Conservation (phyloP, 2,329 filamentous ascomycete genomes). For the Bretziella fagacearum region DNA sequence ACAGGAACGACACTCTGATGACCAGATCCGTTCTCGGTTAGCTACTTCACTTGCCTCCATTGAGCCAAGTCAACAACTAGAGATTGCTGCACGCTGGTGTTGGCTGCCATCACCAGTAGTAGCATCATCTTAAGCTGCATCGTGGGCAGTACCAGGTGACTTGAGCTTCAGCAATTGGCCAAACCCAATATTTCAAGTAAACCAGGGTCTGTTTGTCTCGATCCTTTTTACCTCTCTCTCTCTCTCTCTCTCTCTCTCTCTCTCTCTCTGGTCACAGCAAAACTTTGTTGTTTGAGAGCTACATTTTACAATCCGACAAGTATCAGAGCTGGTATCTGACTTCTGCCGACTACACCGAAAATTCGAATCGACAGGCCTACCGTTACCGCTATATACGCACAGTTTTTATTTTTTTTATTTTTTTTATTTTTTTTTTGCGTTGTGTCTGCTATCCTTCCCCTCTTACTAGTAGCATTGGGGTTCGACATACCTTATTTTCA, state of each 20-base stretch:
- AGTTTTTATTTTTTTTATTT: background rate
- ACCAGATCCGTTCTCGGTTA: background rate
- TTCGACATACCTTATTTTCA: background rate
- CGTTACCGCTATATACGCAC: background rate
- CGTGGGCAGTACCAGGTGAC: too few relatives aligned
- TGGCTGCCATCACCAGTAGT: background rate
- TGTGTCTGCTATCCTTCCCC: background rate
- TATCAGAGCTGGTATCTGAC: slow-evolving; percentile 10
- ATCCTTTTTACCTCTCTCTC: too few relatives aligned
- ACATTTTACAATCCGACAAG: background rate
- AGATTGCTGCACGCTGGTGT: background rate
- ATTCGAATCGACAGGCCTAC: too few relatives aligned
- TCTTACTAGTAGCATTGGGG: background rate
- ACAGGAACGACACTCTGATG: background rate
- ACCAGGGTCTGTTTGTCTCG: too few relatives aligned
- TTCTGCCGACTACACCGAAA: background rate
- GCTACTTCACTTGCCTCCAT: background rate
- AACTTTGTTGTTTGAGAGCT: background rate
- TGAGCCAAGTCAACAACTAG: slow-evolving; percentile 2
- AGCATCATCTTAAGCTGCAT: too few relatives aligned
- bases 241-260: too few relatives aligned
- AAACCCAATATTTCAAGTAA: too few relatives aligned
- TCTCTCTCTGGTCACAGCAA: too few relatives aligned
- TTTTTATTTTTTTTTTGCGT: background rate
- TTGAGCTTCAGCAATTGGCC: too few relatives aligned